A percentile compares a stretch with the other conserved stretches of the same genome.
Conservation (phyloP, 306 rosid genomes). For the Acmispon strigosus region DNA sequence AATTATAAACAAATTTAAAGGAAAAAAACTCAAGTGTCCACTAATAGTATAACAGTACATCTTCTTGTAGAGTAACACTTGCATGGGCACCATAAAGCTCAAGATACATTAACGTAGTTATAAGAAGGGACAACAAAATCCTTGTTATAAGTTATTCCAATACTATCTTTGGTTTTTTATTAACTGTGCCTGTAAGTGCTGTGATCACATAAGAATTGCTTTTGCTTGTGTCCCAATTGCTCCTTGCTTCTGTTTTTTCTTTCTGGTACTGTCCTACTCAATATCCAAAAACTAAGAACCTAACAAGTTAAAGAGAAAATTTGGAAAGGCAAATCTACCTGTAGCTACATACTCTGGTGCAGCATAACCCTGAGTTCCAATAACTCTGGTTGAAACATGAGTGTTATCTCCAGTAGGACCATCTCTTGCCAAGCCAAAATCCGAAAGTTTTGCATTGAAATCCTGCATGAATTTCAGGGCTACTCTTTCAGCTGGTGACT, state of each 20-base stretch:
- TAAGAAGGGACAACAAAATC: no score
- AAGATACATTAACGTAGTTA: no score
- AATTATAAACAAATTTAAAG: not conserved
- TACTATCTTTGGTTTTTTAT: not conserved
- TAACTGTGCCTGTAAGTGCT: not conserved
- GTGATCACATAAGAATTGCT: not conserved
- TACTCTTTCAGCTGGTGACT: conserved; percentile 17
- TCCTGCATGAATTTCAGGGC: conserved; percentile 36
- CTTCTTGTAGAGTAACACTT: no score
- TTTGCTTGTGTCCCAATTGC: not conserved
- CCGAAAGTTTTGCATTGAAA: conserved; percentile 80
- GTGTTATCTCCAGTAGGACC: conserved; percentile 97
- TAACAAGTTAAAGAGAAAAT: not conserved
- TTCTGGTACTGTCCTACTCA: not conserved
- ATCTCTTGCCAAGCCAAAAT: conserved; percentile 95
- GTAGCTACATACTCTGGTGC: conserved; percentile 97
- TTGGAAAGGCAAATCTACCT: conserved; percentile 41
- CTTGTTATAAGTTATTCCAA: not conserved
- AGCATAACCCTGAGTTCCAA: conserved; percentile 93
- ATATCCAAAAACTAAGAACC: not conserved
- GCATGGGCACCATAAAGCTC: no score
- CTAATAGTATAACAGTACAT: no score
- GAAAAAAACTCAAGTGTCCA: no score
- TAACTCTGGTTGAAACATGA: conserved; percentile 86
- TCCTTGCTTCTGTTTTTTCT: not conserved